Base-by-base conservation (phyloP, 768 basidiomycete species). In the Lactifluus volemus region DNA sequence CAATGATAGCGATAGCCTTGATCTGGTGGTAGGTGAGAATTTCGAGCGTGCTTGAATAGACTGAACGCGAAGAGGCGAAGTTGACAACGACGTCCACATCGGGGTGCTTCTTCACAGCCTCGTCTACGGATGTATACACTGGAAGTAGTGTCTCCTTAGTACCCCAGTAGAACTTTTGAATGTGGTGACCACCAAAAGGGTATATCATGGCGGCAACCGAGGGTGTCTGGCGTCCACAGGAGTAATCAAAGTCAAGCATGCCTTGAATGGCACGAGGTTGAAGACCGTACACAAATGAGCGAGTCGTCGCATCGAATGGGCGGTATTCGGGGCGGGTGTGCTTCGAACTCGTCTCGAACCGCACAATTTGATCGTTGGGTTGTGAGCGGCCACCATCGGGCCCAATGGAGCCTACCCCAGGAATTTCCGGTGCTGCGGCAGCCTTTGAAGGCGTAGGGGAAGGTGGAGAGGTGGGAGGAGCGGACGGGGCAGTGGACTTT, bases 111-210 rank as follows among this genome's bases (percentile, higher is more conserved):
- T 84, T 80, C 66, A 88, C 84, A 14, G 96, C 96, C 70, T 98
- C 96, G 56, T 83, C 84, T 67, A 97, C 81, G 58, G 84, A 84
- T 19, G 95, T 96, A 80, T 97, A 99, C 47, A 99, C 96, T 53
- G 97, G 97, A 42, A 99, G 85, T 51, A 99, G 87, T 3, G 96
- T 96, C 81, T 98, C 97, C 79, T 92, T 93, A 44, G 97, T 98
- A 58, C 97, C 97, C 97, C 97, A 98, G 83, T 99, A 98, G 84
- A 99, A 98, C 79, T 99, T 99, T 78, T 99, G 97, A 75, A 98
- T 97, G 78, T 98, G 97, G 78, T 98, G 96, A 19, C 96, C 96
- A 71, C 96, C 97, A 76, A 99, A 99, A 72, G 96, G 97, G 75
- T 99, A 99, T 72, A 99, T 97, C 96, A 98, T 99, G 42, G 97